A percentile compares a stretch with the other conserved stretches of the same genome.
These are phyloP conservation scores for Calonectria hongkongensis DNA, from an alignment of 2,329 filamentous ascomycete genomes.

Conservation along the genomic window DNA sequence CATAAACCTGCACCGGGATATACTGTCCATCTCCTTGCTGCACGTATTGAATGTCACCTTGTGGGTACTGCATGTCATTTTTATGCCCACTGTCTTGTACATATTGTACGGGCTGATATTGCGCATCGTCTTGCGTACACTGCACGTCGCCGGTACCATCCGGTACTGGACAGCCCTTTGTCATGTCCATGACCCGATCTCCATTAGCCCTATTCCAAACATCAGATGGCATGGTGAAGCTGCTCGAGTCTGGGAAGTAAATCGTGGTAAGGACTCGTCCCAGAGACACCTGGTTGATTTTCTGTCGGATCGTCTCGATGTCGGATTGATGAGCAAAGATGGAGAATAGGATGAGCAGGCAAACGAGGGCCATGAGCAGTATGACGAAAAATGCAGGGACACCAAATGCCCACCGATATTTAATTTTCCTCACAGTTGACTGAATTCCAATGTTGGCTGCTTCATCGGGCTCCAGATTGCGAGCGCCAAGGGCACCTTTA, in stretches of 20 bases:
- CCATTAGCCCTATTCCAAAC: conserved; percentile 27
- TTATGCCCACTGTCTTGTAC: background rate
- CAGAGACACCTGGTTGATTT: conserved; percentile 45
- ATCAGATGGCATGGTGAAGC: conserved; percentile 38
- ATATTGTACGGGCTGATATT: background rate
- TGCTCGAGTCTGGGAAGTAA: conserved; percentile 44
- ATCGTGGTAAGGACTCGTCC: conserved; percentile 46
- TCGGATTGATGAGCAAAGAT: conserved; percentile 38
- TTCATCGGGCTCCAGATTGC: conserved; percentile 37
- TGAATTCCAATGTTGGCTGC: conserved; percentile 28
- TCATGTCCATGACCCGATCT: conserved; percentile 13
- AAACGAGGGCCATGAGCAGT: conserved; percentile 33
- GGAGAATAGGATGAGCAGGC: conserved; percentile 32
- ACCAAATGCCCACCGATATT: conserved; percentile 43
- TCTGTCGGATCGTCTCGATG: conserved; percentile 37
- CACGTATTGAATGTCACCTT: conserved; percentile 7
- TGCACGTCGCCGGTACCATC: background rate
- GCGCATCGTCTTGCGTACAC: background rate
- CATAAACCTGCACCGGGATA: conserved; percentile 10
- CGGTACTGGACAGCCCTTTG: background rate
- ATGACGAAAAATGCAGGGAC: conserved; percentile 42
- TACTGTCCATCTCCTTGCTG: conserved; percentile 16
- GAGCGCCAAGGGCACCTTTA: conserved; percentile 41
- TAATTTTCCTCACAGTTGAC: conserved; percentile 36
- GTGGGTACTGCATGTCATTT: background rate